Evolutionary conservation across 1,139 yeast genomes (phyloP), one percentile per base, ranked within the genome.

Genomic region (Candida sp.): DNA sequence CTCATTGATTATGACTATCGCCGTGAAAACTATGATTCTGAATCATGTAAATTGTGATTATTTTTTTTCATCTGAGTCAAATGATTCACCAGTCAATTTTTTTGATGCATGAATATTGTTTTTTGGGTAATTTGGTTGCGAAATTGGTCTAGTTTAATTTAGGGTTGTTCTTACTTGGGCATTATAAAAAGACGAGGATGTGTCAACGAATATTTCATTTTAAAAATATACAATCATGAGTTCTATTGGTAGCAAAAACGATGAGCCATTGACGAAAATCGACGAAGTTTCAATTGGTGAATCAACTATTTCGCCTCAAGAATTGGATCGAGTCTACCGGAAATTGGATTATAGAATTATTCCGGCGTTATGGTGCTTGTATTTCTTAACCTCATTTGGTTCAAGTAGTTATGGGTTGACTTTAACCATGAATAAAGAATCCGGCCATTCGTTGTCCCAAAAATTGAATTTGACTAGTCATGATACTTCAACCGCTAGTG

Each of bases 331-430:
- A 41, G 72, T 87, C 37, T 87, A 87, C 60, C 62, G 86, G 39
- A 82, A 79, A 55, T 68, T 87, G 35, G 96, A 87, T 56, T 58
- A 61, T 39, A 70, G 95, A 42, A 85, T 87, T 53, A 84, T 87
- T 46, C 95, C 96, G 4, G 93, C 93, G 0, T 69, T 88, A 44
- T 88, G 96, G 96, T 68, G 79, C 41, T 68, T 88, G 48, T 88
- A 88, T 60, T 88, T 88, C 55, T 68, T 88, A 44, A 81, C 90
- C 0, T 87, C 95, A 1, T 86, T 86, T 61, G 95, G 95, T 1
- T 74, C 84, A 4, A 80, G 81, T 38, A 85, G 87, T 22, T 88
- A 85, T 56, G 96, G 96, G 47, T 78, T 82, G 47, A 78, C 96
- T 0, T 72, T 87, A 50, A 88, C 96, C 5, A 88, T 88, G 96